A percentile compares a stretch with the other conserved stretches of the same genome.
Conservation (phyloP, 192 early-diverging fungal genomes). For the Geranomyces michiganensis region DNA sequence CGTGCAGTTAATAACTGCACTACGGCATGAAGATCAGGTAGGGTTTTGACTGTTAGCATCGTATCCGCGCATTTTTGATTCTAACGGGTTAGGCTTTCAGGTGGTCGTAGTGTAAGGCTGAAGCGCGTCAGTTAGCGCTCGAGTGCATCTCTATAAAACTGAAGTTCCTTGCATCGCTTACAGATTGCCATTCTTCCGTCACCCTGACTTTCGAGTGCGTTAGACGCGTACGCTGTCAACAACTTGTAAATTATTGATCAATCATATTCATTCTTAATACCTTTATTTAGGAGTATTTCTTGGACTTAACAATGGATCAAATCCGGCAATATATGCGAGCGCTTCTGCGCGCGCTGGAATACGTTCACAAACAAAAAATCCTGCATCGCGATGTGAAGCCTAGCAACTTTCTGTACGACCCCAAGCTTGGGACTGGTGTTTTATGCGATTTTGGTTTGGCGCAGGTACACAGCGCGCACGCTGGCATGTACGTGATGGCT, state of each 20-base stretch:
- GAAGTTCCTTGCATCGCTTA: neutral
- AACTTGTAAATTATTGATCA: too few relatives aligned
- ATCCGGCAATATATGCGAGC: constrained; percentile 77
- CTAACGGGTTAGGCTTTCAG: too few relatives aligned
- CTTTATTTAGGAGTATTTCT: constrained; percentile 67
- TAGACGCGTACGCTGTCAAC: too few relatives aligned
- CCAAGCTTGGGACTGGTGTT: constrained; percentile 69
- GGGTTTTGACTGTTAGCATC: neutral
- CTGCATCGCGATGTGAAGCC: constrained; percentile 96
- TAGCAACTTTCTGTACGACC: constrained; percentile 89
- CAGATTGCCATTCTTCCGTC: constrained; percentile 79
- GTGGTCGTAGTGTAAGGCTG: neutral
- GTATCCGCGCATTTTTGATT: too few relatives aligned
- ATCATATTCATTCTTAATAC: too few relatives aligned
- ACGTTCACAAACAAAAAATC: constrained; percentile 70
- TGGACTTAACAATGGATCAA: constrained; percentile 61
- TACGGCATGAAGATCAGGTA: constrained; percentile 81
- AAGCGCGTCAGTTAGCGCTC: too few relatives aligned
- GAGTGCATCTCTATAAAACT: too few relatives aligned
- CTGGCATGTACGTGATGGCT: too few relatives aligned
- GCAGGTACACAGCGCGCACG: constrained; percentile 53
- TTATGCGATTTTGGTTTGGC: constrained; percentile 94
- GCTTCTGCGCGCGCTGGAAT: constrained; percentile 70
- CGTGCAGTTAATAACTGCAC: constrained; percentile 75
- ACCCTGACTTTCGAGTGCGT: constrained; percentile 78